Evolutionary conservation across 2,329 filamentous ascomycete species (phyloP).

Genomic region (Coniochaeta sp.): DNA sequence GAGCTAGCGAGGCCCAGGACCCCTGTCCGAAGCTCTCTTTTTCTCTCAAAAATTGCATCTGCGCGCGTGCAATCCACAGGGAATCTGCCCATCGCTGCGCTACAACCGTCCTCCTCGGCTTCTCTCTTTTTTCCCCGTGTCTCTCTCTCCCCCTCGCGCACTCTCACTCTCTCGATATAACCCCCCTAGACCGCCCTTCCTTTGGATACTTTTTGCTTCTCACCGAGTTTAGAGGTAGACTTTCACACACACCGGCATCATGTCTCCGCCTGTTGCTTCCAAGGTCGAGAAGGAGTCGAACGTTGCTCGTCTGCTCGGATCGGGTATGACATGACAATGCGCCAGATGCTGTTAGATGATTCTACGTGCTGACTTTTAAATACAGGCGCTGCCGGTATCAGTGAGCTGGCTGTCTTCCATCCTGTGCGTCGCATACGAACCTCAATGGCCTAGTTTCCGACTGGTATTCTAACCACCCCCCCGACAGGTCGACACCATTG

Average conservation of each 20-base stretch:
- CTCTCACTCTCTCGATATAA: background rate
- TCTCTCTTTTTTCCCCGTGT: too few relatives aligned
- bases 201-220: background rate
- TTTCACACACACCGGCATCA: slow-evolving; percentile 16
- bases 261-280: slow-evolving; percentile 51
- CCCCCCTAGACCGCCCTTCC: background rate
- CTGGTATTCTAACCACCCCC: background rate
- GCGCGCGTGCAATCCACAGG: background rate
- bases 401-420: slow-evolving; percentile 89
- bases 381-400: slow-evolving; percentile 82
- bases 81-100: background rate
- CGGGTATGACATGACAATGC: slow-evolving; percentile 52
- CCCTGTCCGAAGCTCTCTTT: slow-evolving; percentile 1
- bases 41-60: background rate
- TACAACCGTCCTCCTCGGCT: background rate
- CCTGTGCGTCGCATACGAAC: slow-evolving; percentile 47
- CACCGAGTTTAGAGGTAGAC: background rate
- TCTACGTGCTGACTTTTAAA: slow-evolving; percentile 10
- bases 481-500: slow-evolving; percentile 84
- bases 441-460: background rate
- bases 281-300: slow-evolving; percentile 74
- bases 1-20: background rate
- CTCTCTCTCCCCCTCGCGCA: too few relatives aligned
- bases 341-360: background rate
- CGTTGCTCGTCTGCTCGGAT: slow-evolving; percentile 79